Evolutionary conservation across 1,284 basidiomycete genomes (phyloP), one percentile per base, ranked within the genome.

Genomic region (Anthracocystis setariae): DNA sequence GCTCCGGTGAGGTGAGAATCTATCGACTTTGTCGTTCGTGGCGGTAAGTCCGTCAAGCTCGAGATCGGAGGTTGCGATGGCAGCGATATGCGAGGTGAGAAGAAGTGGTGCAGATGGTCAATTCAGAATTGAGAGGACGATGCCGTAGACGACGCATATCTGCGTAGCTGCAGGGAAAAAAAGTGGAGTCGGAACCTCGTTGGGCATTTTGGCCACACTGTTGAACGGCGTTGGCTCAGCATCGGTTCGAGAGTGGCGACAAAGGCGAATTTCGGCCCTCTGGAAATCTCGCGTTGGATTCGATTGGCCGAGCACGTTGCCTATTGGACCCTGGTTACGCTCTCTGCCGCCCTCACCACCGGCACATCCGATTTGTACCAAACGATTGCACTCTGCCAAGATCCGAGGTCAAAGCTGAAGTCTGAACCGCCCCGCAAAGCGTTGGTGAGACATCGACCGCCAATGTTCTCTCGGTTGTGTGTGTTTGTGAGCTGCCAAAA

Each of bases 291-390:
- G 27, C 38, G 43, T 59, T 53, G 64, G 64, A 60, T 59, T 53
- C 57, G 64, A 60, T 66, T 61, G 58, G 53, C 57, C 53, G 64
- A 57, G 53, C 64, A 67, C 63, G 64, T 67, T 67, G 33, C 40
- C 27, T 46, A 23, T 32, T 65, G 56, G 51, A 54, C 51, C 53
- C 45, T 60, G 32, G 42, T 37, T 38, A 17, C 12, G 33, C 5
- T 3, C 32, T 8, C 10, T n/a, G n/a, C n/a, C n/a, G n/a, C 15
- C 10, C 18, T 17, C 4, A 7, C 18, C 40, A 23, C 21, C 21
- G 40, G 17, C 21, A 42, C 20, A 20, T 42, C 40, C 21, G 18
- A 23, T 42, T 23, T 21, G 18, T 21, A 23, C 35, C 35, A 15
- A n/a, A n/a, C n/a, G n/a, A n/a, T n/a, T n/a, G 35, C 15, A 29